A percentile compares a stretch with the other conserved stretches of the same genome.
These are phyloP conservation scores for Fusarium sp. DNA, from an alignment of 2,329 filamentous ascomycete species.

Conservation along the genomic window DNA sequence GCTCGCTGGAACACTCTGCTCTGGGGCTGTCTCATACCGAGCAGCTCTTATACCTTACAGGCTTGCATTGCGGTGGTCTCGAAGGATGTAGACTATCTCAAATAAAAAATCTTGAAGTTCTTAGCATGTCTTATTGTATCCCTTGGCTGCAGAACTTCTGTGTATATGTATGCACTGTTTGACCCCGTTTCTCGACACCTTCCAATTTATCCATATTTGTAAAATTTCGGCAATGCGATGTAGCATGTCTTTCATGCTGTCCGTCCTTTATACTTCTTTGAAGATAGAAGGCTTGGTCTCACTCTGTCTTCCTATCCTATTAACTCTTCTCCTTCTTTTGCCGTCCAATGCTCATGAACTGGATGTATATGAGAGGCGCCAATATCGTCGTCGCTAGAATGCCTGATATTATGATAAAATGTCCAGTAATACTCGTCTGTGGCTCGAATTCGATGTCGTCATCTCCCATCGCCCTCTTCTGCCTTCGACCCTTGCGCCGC, in stretches of 20 bases:
- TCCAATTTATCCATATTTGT: background rate
- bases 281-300: background rate
- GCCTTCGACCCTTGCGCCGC: constrained; percentile 52
- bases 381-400: constrained; percentile 60
- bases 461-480: constrained; percentile 54
- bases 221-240: background rate
- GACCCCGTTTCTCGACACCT: background rate
- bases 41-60: constrained; percentile 48
- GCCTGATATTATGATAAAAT: constrained; percentile 63
- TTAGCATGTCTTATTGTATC: constrained; percentile 15
- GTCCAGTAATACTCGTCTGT: constrained; percentile 56
- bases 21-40: constrained; percentile 39
- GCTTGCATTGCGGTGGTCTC: constrained; percentile 47
- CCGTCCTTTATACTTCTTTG: background rate
- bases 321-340: constrained; percentile 42
- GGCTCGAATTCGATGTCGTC: constrained; percentile 53
- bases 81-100: constrained; percentile 48
- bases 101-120: constrained; percentile 45
- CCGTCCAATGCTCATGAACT: constrained; percentile 51
- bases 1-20: constrained; percentile 37
- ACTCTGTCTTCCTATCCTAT: background rate
- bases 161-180: background rate
- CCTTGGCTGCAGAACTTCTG: background rate
- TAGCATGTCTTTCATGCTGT: background rate
- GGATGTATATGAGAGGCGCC: constrained; percentile 56